Conservation (phyloP, 441 rosid species). For the Pelargonium australe region DNA sequence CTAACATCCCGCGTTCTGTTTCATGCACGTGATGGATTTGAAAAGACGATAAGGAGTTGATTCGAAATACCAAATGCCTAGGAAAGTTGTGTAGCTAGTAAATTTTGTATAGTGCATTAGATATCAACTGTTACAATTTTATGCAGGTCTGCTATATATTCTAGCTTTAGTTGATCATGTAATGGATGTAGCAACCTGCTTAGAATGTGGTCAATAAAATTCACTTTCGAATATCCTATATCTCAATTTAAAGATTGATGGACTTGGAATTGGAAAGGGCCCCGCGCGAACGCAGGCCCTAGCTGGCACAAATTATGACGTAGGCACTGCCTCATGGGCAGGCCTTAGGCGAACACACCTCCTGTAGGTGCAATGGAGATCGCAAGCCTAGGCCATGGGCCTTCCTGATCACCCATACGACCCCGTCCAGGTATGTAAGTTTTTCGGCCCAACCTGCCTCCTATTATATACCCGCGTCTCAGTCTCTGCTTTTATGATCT, state of each 20-base stretch:
- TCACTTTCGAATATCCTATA: no score
- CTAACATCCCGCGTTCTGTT: conserved; percentile 17
- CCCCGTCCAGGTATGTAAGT: conserved; percentile 7
- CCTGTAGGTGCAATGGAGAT: neutral
- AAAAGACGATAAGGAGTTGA: neutral
- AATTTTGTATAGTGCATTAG: no score
- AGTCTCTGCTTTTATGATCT: neutral
- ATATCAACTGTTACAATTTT: no score
- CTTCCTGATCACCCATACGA: conserved; percentile 3
- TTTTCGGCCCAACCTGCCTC: neutral
- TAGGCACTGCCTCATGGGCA: conserved; percentile 6
- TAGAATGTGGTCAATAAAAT: no score
- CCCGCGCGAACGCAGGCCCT: conserved; percentile 7
- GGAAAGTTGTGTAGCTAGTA: no score
- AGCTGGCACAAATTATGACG: conserved; percentile 5
- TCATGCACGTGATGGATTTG: conserved; percentile 17
- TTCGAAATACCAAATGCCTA: no score
- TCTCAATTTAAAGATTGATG: neutral
- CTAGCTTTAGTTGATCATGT: no score
- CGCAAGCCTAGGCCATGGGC: conserved; percentile 7
- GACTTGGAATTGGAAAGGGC: neutral
- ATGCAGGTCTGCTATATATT: no score
- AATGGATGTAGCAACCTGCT: no score
- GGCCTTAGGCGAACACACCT: conserved; percentile 6
- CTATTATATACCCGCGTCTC: neutral